These are phyloP conservation scores for Rhodamnia rubescens DNA, from an alignment of 345 rosid species.

Conservation along the genomic window DNA sequence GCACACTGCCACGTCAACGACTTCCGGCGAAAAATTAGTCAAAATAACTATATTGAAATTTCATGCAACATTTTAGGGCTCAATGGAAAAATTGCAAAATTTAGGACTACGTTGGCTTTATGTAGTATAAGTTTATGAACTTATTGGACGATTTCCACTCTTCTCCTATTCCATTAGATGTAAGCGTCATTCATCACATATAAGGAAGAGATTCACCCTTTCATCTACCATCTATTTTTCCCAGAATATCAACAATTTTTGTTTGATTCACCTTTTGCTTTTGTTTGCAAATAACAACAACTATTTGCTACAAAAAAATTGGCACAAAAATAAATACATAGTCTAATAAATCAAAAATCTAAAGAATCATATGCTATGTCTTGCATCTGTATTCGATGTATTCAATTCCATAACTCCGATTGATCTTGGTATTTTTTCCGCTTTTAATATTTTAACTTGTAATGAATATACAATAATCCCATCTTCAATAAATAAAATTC, in stretches of 20 bases:
- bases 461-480: neutral
- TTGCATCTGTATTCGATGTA: neutral
- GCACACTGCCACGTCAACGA: fast-evolving
- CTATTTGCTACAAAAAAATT: neutral
- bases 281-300: neutral
- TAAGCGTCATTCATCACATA: neutral
- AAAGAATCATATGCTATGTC: neutral
- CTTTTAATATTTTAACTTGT: neutral
- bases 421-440: neutral
- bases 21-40: fast-evolving
- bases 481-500: neutral
- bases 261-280: no score
- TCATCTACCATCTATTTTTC: neutral
- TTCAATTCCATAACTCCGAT: neutral
- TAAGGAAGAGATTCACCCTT: neutral
- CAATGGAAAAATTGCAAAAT: neutral
- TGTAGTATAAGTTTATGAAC: neutral
- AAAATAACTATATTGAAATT: neutral
- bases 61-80: fast-evolving
- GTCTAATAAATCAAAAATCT: neutral
- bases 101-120: neutral
- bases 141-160: neutral
- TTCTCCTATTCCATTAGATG: neutral
- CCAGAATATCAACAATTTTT: neutral
- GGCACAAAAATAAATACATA: neutral